Evolutionary conservation across 768 basidiomycete species (phyloP).

Genomic region (Trametes gibbosa): DNA sequence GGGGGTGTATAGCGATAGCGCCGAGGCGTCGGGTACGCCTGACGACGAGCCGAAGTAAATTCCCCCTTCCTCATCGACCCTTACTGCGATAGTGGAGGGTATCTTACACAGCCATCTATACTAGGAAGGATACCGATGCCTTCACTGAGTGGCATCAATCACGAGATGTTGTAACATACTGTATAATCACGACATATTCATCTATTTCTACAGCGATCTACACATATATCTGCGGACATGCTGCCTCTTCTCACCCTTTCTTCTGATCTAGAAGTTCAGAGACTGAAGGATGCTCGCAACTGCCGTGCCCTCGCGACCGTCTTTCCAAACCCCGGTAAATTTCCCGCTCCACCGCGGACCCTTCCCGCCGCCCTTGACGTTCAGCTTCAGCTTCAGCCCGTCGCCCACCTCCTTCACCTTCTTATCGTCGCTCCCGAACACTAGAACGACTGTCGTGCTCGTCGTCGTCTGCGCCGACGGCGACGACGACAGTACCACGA

Average conservation of each 20-base stretch:
- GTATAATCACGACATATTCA: conserved; percentile 5
- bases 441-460: conserved; percentile 53
- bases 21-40: conserved; percentile 2
- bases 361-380: conserved; percentile 77
- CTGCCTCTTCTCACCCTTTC: no score
- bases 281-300: conserved; percentile 39
- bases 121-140: not conserved
- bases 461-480: conserved; percentile 51
- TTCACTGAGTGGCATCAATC: not conserved
- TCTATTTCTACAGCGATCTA: not conserved
- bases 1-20: conserved; percentile 10
- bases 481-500: conserved; percentile 60
- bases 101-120: not conserved
- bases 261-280: conserved; percentile 2
- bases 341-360: conserved; percentile 78
- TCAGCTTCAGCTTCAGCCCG: conserved; percentile 51
- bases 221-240: not conserved
- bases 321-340: conserved; percentile 61
- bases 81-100: not conserved
- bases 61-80: not conserved
- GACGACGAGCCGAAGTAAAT: conserved; percentile 4
- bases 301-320: conserved; percentile 38
- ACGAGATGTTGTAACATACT: conserved; percentile 12
- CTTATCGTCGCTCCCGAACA: conserved; percentile 59
- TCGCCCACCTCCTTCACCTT: conserved; percentile 60